Evolutionary conservation across 495 filamentous ascomycete genomes (phyloP).

Genomic region (Aspergillus bridgeri): DNA sequence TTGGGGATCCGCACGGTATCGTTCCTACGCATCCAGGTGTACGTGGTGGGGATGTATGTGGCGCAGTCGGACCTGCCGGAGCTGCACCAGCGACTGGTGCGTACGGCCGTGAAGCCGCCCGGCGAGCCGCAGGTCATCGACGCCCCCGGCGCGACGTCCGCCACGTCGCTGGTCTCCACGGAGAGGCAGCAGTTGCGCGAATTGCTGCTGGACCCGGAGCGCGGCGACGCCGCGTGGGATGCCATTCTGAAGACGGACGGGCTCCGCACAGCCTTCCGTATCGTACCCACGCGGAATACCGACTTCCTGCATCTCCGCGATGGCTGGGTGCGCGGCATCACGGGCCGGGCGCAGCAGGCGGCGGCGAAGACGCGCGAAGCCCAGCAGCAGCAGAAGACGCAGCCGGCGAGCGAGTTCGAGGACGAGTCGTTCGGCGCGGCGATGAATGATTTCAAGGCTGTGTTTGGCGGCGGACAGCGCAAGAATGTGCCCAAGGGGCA

Average conservation of each 20-base stretch:
- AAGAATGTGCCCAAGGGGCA: slow-evolving; percentile 70
- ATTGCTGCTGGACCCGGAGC: slow-evolving; percentile 64
- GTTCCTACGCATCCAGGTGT: slow-evolving; percentile 88
- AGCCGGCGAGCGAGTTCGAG: slow-evolving; percentile 44
- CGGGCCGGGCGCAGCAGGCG: slow-evolving; percentile 56
- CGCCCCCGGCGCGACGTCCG: slow-evolving; percentile 56
- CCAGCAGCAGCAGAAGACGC: not conserved
- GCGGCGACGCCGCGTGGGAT: slow-evolving; percentile 69
- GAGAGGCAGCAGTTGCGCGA: slow-evolving; percentile 71
- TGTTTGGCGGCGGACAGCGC: slow-evolving; percentile 67
- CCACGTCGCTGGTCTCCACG: slow-evolving; percentile 72
- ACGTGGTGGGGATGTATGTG: slow-evolving; percentile 89
- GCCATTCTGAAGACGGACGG: slow-evolving; percentile 59
- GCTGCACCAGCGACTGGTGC: slow-evolving; percentile 55
- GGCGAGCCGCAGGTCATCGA: slow-evolving; percentile 39
- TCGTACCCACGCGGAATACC: slow-evolving; percentile 83
- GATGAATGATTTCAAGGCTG: slow-evolving; percentile 68
- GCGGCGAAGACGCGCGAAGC: slow-evolving; percentile 21
- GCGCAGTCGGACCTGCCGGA: slow-evolving; percentile 67
- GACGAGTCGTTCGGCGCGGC: slow-evolving; percentile 69
- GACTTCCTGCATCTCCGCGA: slow-evolving; percentile 90
- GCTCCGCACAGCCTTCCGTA: slow-evolving; percentile 66
- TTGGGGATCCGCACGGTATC: slow-evolving; percentile 85
- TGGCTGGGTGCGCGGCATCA: slow-evolving; percentile 82
- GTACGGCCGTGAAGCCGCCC: slow-evolving; percentile 37